A percentile compares a stretch with the other conserved stretches of the same genome.
Evolutionary conservation across 2,329 filamentous ascomycete species (phyloP).

Genomic region (Arthroderma uncinatum): DNA sequence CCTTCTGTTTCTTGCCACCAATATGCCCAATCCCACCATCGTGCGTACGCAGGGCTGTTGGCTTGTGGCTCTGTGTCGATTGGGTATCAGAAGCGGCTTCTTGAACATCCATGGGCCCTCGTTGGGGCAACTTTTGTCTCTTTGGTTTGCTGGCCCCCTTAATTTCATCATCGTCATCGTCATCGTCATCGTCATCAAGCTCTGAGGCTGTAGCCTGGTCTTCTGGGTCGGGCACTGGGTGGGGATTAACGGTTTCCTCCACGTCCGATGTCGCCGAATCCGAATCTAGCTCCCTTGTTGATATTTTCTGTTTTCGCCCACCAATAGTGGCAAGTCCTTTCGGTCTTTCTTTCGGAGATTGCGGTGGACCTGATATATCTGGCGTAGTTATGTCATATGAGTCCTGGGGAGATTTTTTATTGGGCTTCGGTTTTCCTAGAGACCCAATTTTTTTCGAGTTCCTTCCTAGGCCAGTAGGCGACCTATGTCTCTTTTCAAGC

Average conservation of each 20-base stretch:
- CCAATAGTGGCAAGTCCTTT: constrained; percentile 13
- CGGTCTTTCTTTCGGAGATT: constrained; percentile 1
- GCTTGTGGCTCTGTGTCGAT: constrained; percentile 4
- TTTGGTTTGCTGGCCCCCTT: constrained; percentile 1
- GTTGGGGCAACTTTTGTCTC: constrained; percentile 7
- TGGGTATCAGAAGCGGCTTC: constrained; percentile 4
- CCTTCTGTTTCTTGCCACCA: constrained; percentile 22
- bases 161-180: constrained; percentile 7
- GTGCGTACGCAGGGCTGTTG: constrained; percentile 5
- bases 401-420: neutral
- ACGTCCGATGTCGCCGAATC: neutral
- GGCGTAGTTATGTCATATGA: constrained; percentile 10
- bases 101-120: neutral
- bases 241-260: neutral
- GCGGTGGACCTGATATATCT: constrained; percentile 5
- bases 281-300: neutral
- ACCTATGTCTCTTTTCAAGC: neutral
- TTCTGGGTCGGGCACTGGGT: neutral
- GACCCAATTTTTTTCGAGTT: constrained; percentile 14
- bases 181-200: neutral
- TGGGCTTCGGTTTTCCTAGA: constrained; percentile 11
- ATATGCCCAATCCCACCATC: constrained; percentile 23
- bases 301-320: constrained; percentile 10
- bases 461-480: constrained; percentile 5
- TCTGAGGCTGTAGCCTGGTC: constrained; percentile 11